phyloP scores from a whole-genome alignment of 352 stramenopile species.

The Poterioochromonas sp. region DNA sequence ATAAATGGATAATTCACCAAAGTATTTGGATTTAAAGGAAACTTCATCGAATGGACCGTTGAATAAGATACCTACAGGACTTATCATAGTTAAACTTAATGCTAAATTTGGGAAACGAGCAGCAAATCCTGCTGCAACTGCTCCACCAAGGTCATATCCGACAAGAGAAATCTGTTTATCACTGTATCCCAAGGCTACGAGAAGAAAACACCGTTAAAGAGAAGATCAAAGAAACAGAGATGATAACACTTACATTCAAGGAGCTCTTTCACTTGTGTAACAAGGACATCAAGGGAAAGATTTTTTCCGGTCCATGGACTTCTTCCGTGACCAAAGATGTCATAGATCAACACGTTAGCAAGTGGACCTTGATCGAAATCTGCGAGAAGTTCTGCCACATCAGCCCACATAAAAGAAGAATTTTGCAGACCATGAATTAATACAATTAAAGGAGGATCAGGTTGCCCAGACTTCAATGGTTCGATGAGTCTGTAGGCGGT shows the following conservation, averaged over 20 bases:
- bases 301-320: slow-evolving; percentile 10
- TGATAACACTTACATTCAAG: neutral
- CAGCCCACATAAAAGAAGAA: slow-evolving; percentile 17
- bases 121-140: slow-evolving; percentile 27
- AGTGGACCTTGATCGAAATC: neutral
- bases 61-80: neutral
- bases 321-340: slow-evolving; percentile 27
- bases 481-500: slow-evolving; percentile 28
- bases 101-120: neutral
- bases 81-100: neutral
- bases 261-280: slow-evolving; percentile 27
- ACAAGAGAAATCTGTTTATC: neutral
- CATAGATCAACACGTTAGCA: slow-evolving; percentile 6
- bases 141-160: slow-evolving; percentile 21
- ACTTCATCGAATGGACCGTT: neutral
- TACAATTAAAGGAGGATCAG: slow-evolving; percentile 3
- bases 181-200: neutral
- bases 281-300: slow-evolving; percentile 3
- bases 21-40: neutral
- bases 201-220: neutral
- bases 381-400: slow-evolving; percentile 26
- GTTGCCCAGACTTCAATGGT: neutral
- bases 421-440: slow-evolving; percentile 19
- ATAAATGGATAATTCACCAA: neutral
- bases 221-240: slow-evolving; percentile 1